Base-by-base conservation (phyloP, 768 basidiomycete genomes). In the Rhizopogon vinicolor region DNA sequence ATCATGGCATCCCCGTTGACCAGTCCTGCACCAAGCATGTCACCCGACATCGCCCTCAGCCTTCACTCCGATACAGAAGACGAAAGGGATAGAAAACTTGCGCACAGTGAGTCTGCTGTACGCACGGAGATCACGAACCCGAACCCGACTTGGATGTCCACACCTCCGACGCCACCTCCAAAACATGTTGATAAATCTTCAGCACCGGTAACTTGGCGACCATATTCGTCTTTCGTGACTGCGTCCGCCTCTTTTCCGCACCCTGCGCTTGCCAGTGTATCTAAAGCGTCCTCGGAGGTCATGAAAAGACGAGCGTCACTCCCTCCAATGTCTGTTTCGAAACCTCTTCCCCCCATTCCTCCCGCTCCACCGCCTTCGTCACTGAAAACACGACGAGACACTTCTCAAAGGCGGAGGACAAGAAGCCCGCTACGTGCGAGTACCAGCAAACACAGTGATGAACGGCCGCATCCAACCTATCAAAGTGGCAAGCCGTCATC, bases 1-100 rank as follows among this genome's bases (percentile, higher is more conserved):
- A 84, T 84, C 57, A 72, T 75, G 53, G 82, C 82, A 22, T 85
- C 85, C 4, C 84, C 84, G n/a, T 61, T 81, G 51, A 77, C 75
- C 66, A 80, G 82, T 5, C 80, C 83, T 6, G 73, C 75, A 8
- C 57, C 72, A 19, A 73, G 70, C 43, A 60, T 64, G 29, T 72
- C 72, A 48, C 65, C 65, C 9, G 64, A 58, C 56, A 14, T 49
- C 10, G 41, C 61, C 54, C 54, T 60, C 54, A 51, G 46, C 40
- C 33, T 58, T 14, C 41, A 31, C 25, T 48, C 58, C 19, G 56
- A 53, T 46, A 44, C 28, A 3, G 56, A 53, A 51, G 58, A 29
- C 41, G 54, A 52, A 56, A 63, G 18, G 54, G 52, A 53, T 52
- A 43, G 12, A 44, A 25, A 42, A 22, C 3, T 13, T 16, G 19